phyloP scores from a whole-genome alignment of 208 protist genomes.

The Trichomonas gallinae region DNA sequence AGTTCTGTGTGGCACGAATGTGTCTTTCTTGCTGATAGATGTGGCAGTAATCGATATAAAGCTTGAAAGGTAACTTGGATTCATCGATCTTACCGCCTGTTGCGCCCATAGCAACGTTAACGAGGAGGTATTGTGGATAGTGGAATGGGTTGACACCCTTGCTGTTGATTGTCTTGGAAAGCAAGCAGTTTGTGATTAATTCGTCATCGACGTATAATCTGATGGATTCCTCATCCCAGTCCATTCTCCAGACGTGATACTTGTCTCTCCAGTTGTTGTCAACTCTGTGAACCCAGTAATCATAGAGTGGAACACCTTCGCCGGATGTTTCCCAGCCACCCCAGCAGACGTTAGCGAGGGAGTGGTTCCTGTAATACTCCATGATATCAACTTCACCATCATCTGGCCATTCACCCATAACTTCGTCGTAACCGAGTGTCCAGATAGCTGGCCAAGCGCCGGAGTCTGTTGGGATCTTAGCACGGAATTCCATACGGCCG shows the following conservation, averaged over 20 bases:
- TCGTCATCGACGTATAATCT: not conserved
- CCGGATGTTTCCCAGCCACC: no score
- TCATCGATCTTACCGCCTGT: not conserved
- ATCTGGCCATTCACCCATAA: conserved; percentile 33
- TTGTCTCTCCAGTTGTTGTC: not conserved
- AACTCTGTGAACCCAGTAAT: no score
- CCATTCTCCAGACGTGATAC: not conserved
- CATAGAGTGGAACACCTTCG: no score
- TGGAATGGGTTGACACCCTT: not conserved
- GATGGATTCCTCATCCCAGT: not conserved
- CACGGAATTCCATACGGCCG: conserved; percentile 32
- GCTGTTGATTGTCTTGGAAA: not conserved
- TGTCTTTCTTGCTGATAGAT: not conserved
- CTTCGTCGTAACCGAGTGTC: conserved; percentile 27
- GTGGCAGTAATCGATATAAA: not conserved
- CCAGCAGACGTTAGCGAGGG: not conserved
- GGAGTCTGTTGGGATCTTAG: conserved; percentile 31
- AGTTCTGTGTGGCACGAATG: no score
- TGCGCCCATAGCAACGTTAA: not conserved
- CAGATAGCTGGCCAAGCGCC: conserved; percentile 38
- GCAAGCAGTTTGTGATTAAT: not conserved
- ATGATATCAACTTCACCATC: conserved; percentile 40
- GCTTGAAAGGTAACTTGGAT: not conserved
- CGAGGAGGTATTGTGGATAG: not conserved
- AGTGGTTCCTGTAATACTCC: conserved; percentile 29